Evolutionary conservation across 2,329 filamentous ascomycete genomes (phyloP).

Genomic region (Colletotrichum orbiculare): DNA sequence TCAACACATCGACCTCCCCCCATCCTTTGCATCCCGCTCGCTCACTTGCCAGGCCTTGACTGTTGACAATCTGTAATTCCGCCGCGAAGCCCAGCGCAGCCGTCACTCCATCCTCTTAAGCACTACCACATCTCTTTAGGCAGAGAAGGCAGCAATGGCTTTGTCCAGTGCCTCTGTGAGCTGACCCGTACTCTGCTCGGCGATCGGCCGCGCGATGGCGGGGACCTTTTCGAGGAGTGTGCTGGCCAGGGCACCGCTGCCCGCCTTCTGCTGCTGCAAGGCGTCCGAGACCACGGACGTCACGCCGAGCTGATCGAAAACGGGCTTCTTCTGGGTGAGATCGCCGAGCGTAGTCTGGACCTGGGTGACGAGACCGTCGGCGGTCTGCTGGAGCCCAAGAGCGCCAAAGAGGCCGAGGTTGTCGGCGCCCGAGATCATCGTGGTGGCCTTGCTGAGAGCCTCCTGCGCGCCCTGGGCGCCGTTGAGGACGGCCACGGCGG

Average conservation of each 20-base stretch:
- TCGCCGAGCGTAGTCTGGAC: slow-evolving; percentile 30
- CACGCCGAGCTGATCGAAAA: slow-evolving; percentile 32
- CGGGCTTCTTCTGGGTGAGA: slow-evolving; percentile 31
- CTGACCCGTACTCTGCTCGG: slow-evolving; percentile 29
- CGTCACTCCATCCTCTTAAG: not conserved
- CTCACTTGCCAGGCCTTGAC: not conserved
- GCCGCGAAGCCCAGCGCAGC: slow-evolving; percentile 25
- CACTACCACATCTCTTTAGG: not conserved
- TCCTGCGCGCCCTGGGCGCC: slow-evolving; percentile 19
- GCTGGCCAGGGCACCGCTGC: slow-evolving; percentile 14
- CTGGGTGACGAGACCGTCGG: slow-evolving; percentile 8
- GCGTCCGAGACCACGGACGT: slow-evolving; percentile 20
- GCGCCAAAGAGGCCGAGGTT: slow-evolving; percentile 21
- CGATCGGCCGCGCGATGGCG: slow-evolving; percentile 30
- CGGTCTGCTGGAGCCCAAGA: slow-evolving; percentile 32
- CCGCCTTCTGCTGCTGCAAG: slow-evolving; percentile 20
- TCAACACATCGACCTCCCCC: not conserved
- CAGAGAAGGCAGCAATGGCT: slow-evolving; percentile 22
- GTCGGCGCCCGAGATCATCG: slow-evolving; percentile 21
- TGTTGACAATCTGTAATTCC: slow-evolving; percentile 2
- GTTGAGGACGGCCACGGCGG: slow-evolving; percentile 17
- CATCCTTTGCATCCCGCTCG: not conserved
- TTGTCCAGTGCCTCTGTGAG: slow-evolving; percentile 24
- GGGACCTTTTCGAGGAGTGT: slow-evolving; percentile 30
- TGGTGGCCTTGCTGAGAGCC: not conserved